Conservation (phyloP, 805 yeast species). For the Saturnispora halmiae region DNA sequence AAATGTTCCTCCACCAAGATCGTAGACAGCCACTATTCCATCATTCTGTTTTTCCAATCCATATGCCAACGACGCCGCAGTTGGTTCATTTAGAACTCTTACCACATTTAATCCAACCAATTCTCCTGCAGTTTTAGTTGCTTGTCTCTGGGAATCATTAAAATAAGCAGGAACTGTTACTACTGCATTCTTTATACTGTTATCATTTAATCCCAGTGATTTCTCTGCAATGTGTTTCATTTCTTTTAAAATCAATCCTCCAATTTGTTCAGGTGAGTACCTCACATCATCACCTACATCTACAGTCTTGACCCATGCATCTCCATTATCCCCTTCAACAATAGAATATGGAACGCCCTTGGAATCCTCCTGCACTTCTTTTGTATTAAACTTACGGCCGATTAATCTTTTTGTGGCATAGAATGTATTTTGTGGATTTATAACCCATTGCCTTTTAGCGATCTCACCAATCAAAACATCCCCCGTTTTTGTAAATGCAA, state of each 20-base stretch:
- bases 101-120: slow-evolving; percentile 84
- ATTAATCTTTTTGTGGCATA: slow-evolving; percentile 93
- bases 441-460: slow-evolving; percentile 93
- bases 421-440: slow-evolving; percentile 87
- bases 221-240: slow-evolving; percentile 93
- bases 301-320: slow-evolving; percentile 86
- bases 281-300: slow-evolving; percentile 49
- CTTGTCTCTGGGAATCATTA: slow-evolving; percentile 84
- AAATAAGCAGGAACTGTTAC: slow-evolving; percentile 86
- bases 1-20: slow-evolving; percentile 96
- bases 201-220: slow-evolving; percentile 44
- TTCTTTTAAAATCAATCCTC: slow-evolving; percentile 84
- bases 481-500: slow-evolving; percentile 81
- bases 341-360: slow-evolving; percentile 85
- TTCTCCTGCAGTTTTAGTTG: slow-evolving; percentile 92
- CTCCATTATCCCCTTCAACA: slow-evolving; percentile 79
- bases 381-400: slow-evolving; percentile 85
- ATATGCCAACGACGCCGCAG: slow-evolving; percentile 87
- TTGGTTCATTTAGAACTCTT: slow-evolving; percentile 81
- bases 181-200: slow-evolving; percentile 76
- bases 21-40: slow-evolving; percentile 79
- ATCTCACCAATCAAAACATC: slow-evolving; percentile 90
- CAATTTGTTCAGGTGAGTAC: slow-evolving; percentile 93
- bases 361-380: slow-evolving; percentile 85
- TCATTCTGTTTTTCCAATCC: slow-evolving; percentile 73